Evolutionary conservation across 2,329 filamentous ascomycete genomes (phyloP).

Genomic region (Cladophialophora exuberans): DNA sequence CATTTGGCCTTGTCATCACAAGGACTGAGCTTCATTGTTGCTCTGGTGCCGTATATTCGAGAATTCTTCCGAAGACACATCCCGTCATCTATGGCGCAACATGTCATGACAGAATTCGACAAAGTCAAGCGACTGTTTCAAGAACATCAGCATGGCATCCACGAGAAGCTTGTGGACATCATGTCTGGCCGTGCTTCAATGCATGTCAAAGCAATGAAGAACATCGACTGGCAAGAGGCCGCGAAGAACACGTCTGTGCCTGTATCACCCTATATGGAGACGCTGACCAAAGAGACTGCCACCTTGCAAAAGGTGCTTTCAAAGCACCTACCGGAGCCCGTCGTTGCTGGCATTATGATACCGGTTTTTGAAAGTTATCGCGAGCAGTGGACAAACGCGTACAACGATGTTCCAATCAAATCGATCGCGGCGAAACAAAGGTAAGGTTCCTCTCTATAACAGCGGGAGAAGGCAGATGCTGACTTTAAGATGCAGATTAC

Average conservation of each 20-base stretch:
- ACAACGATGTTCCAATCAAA: constrained; percentile 66
- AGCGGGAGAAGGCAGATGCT: constrained; percentile 29
- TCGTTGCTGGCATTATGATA: constrained; percentile 80
- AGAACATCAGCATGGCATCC: constrained; percentile 87
- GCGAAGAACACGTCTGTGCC: constrained; percentile 47
- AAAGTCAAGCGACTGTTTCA: constrained; percentile 81
- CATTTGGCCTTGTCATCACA: constrained; percentile 92
- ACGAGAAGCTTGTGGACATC: constrained; percentile 91
- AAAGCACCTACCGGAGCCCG: constrained; percentile 77
- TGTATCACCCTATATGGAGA: constrained; percentile 80
- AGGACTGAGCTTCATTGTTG: constrained; percentile 82
- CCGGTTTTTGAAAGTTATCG: constrained; percentile 83
- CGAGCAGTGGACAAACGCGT: constrained; percentile 74
- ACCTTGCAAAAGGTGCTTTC: constrained; percentile 82
- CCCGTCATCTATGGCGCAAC: constrained; percentile 52
- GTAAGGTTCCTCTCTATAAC: constrained; percentile 53
- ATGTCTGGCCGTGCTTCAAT: constrained; percentile 77
- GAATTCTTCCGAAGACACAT: constrained; percentile 85
- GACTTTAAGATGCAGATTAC: constrained; percentile 56
- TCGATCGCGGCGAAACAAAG: constrained; percentile 71
- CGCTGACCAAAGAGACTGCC: constrained; percentile 79
- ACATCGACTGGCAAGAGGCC: constrained; percentile 70
- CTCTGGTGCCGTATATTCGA: constrained; percentile 83
- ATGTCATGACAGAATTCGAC: constrained; percentile 79
- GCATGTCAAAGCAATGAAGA: constrained; percentile 75